Evolutionary conservation across 371 early-diverging fungal species (phyloP), one percentile per base, ranked within the genome.

Genomic region (Mucor mucedo): DNA sequence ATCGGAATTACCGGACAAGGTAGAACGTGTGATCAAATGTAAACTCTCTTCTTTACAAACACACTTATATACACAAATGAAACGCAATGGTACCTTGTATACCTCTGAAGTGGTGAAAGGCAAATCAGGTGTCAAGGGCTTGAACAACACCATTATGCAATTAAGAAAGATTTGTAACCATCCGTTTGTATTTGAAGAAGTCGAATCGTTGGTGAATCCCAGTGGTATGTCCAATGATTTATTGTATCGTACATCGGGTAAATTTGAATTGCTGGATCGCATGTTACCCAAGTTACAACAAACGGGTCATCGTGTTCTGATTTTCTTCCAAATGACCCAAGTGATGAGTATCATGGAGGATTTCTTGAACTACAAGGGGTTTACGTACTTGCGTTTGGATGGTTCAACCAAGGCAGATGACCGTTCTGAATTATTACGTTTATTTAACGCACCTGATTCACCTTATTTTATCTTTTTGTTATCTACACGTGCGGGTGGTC

Each of bases 291-390:
- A 98, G 71, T 78, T 98, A 61, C 86, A 90, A 63, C 72, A 63
- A n/a, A 91, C 93, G 1, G 95, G 92, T 5, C 99, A 99, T 69
- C 85, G 96, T 55, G 90, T 95, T 16, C 82, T 99, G 53, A 96
- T 99, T 67, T 99, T 99, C 72, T 98, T 97, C 85, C 99, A 99
- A 85, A 99, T 99, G 99, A 98, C 99, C 0, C 84, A 87, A 58
- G 90, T 98, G 60, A 93, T 99, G 91, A 92, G 91, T 68, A 96
- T 99, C 45, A 90, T 99, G 87, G 97, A 96, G 68, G 97, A 98
- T 69, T 99, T 91, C 77, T 77, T 96, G 62, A 81, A 85, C 28
- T 91, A 85, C 48, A 88, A 90, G 44, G 88, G 87, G 0, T 90
- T 86, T 69, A 80, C 79, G 42, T 96, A 93, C 69, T 77, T 99